phyloP scores from a whole-genome alignment of 768 basidiomycete genomes.

The Tulasnella sp. region DNA sequence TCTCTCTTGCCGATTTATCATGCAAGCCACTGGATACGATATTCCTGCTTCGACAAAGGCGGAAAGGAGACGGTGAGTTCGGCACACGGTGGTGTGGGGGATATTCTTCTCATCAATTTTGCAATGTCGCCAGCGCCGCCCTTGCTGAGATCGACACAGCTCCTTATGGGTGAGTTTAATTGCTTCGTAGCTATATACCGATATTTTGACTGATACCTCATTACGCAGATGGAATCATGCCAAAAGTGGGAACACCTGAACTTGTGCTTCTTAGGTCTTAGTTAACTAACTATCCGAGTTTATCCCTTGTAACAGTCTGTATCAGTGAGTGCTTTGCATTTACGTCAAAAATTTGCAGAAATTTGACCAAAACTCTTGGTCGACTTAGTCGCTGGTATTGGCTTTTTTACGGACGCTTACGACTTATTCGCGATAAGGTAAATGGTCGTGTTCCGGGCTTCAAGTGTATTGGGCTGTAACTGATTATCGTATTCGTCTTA shows the following conservation, averaged over 20 bases:
- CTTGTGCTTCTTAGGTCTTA: conserved; percentile 19
- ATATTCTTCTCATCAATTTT: too few species aligned
- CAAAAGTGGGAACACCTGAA: conserved; percentile 36
- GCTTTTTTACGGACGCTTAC: conserved; percentile 23
- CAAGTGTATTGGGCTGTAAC: conserved; percentile 57
- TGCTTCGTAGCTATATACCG: too few species aligned
- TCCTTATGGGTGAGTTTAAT: too few species aligned
- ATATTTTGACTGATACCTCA: too few species aligned
- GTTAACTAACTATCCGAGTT: neutral
- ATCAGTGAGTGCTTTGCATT: neutral
- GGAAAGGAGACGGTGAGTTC: too few species aligned
- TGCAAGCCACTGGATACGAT: too few species aligned
- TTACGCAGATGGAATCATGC: conserved; percentile 82
- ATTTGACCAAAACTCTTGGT: neutral
- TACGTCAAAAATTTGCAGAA: neutral
- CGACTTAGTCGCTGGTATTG: conserved; percentile 21
- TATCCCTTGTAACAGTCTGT: too few species aligned
- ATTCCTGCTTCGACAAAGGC: too few species aligned
- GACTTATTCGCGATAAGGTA: conserved; percentile 32
- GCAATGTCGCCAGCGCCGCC: too few species aligned
- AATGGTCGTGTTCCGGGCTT: conserved; percentile 34
- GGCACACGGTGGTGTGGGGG: too few species aligned
- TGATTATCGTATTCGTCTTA: neutral
- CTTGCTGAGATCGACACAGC: too few species aligned
- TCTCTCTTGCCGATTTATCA: too few species aligned